Base-by-base conservation (phyloP, 2,329 filamentous ascomycete species). In the Diaporthe sp. region DNA sequence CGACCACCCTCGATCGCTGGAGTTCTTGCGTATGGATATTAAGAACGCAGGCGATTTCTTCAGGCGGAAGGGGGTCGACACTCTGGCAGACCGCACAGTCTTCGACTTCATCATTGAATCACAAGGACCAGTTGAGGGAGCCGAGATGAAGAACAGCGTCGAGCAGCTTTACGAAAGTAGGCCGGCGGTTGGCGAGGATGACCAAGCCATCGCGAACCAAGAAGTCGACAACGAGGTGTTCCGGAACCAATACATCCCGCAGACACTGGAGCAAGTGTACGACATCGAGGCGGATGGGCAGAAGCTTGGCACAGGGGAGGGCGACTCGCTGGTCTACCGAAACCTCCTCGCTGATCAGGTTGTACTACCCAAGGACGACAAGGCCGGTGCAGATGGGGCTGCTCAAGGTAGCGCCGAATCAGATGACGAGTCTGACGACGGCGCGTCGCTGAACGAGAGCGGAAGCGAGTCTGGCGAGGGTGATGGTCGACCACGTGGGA, bases 11-110 rank as follows among this genome's bases (percentile, higher is more conserved):
- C 91, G 95, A 75, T 96, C 94, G 2, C 89, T 98, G 42, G 96
- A 98, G 83, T 99, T 99, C 82, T 85, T 99, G 80, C 93, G 97
- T 47, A 98, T 98, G 96, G 97, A 99, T 82, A 95, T 99, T 85
- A 98, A 98, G 88, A 99, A 99, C 82, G 92, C 98, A 1, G 94
- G 92, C 31, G 95, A 98, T 83, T 99, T 98, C 85, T 99, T 98
- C 90, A 89, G 92, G 42, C 90, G 94, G 28, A 93, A 98, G 83
- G 94, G 93, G 55, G 95, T 98, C 2, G 92, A 97, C 77, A 93
- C 92, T 0, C 88, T 99, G 4, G 86, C 92, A 1, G 96, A 98
- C 83, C 91, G 94, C 44, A 87, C 90, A n/a, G 88, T 95, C 15
- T 99, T 97, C 85, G 90, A 93, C 79, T 98, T 98, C 84, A 92